Conservation (phyloP, 108 stramenopile genomes). For the Epipyxis sp. region DNA sequence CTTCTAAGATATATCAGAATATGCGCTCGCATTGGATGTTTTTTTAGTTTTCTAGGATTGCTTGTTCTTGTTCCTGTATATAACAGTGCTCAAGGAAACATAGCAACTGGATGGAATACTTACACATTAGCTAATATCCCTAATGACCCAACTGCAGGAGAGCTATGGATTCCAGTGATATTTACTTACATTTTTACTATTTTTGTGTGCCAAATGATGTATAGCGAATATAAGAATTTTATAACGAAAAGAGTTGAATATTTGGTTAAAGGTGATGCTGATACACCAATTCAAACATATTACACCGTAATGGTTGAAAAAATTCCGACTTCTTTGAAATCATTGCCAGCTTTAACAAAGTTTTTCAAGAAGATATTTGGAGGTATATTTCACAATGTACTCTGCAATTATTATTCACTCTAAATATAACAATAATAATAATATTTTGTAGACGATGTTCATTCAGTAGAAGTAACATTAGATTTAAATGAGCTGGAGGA, state of each 20-base stretch:
- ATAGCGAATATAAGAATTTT: constrained; percentile 77
- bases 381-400: no score
- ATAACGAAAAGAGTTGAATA: constrained; percentile 74
- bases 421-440: no score
- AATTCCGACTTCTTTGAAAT: constrained; percentile 73
- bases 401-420: background rate
- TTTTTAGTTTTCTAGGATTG: constrained; percentile 71
- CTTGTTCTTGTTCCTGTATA: constrained; percentile 68
- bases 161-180: constrained; percentile 76
- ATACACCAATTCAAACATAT: constrained; percentile 63
- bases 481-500: constrained; percentile 28
- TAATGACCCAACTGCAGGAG: constrained; percentile 8
- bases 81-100: constrained; percentile 55
- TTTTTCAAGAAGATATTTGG: constrained; percentile 82
- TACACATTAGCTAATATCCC: constrained; percentile 75
- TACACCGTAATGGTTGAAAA: constrained; percentile 78
- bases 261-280: constrained; percentile 59
- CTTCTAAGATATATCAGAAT: constrained; percentile 78
- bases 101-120: constrained; percentile 69
- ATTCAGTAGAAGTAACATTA: constrained; percentile 19
- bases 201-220: constrained; percentile 73
- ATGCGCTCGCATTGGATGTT: constrained; percentile 70
- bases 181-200: constrained; percentile 72
- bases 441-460: constrained; percentile 30
- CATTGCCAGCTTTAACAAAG: constrained; percentile 68